Percentiles rank a stretch among this genome's conserved stretches.
These are phyloP conservation scores for Hyphopichia wangnamkhiaoensis DNA, from an alignment of 1,139 yeast genomes.

Conservation along the genomic window DNA sequence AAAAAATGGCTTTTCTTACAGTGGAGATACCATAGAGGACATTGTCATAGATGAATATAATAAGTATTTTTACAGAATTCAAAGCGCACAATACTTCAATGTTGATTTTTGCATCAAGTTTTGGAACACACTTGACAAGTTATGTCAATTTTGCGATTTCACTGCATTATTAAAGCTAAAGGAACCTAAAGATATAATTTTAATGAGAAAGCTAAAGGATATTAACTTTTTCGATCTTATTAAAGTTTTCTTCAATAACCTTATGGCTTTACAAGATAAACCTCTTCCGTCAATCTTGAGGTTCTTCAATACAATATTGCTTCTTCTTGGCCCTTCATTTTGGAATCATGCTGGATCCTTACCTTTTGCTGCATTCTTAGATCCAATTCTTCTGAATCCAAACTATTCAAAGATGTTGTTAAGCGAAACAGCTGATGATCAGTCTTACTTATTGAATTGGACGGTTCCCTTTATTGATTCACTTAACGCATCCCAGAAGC, in stretches of 20 bases:
- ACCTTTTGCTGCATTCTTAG: constrained; percentile 53
- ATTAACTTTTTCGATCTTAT: constrained; percentile 47
- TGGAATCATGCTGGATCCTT: constrained; percentile 57
- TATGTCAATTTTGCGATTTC: constrained; percentile 42
- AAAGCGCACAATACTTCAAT: constrained; percentile 49
- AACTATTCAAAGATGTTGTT: constrained; percentile 24
- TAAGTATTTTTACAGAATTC: constrained; percentile 51
- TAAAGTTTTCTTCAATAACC: constrained; percentile 48
- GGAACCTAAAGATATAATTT: constrained; percentile 45
- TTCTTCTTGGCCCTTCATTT: constrained; percentile 38
- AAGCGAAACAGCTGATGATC: constrained; percentile 13
- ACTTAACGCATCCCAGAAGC: constrained; percentile 40
- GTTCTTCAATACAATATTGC: constrained; percentile 44
- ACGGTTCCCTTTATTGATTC: constrained; percentile 34
- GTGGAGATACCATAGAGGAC: constrained; percentile 23
- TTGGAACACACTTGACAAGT: constrained; percentile 50
- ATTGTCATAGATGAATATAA: constrained; percentile 56
- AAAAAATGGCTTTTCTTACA: constrained; percentile 9
- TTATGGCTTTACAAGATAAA: constrained; percentile 48
- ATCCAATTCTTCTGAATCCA: constrained; percentile 49
- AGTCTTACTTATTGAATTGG: constrained; percentile 34
- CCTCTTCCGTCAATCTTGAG: constrained; percentile 59
- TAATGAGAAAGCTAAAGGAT: constrained; percentile 36
- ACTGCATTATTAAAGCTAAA: constrained; percentile 43
- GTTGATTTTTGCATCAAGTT: constrained; percentile 46